Evolutionary conservation across 805 yeast species (phyloP).

Genomic region (Candida ipomoeae): DNA sequence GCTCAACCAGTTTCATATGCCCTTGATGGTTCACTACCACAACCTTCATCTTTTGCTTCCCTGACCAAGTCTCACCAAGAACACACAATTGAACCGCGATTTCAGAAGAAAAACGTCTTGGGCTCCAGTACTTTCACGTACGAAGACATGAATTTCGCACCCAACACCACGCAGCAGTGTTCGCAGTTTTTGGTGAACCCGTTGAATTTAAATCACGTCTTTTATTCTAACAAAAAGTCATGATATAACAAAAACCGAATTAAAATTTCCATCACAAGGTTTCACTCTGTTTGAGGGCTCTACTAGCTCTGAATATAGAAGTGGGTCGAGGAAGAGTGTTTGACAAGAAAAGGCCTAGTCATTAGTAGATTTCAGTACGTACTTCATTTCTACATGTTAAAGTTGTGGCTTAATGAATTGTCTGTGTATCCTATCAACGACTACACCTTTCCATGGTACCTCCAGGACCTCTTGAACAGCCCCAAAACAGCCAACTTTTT

Average conservation of each 20-base stretch:
- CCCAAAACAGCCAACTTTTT: conserved; percentile 58
- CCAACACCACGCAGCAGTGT: conserved; percentile 71
- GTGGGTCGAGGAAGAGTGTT: too few species aligned
- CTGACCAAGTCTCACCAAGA: conserved; percentile 82
- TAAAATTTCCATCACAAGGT: conserved; percentile 58
- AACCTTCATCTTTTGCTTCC: conserved; percentile 59
- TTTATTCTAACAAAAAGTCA: conserved; percentile 18
- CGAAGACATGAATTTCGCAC: conserved; percentile 26
- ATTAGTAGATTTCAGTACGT: too few species aligned
- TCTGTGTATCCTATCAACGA: background rate
- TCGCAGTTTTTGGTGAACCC: conserved; percentile 69
- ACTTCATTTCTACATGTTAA: too few species aligned
- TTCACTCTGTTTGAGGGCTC: conserved; percentile 33
- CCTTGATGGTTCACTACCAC: conserved; percentile 66
- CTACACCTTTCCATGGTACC: conserved; percentile 21
- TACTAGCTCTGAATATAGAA: too few species aligned
- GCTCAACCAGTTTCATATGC: conserved; percentile 58
- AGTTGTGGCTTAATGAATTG: too few species aligned
- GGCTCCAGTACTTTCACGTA: conserved; percentile 15
- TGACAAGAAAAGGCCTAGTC: too few species aligned
- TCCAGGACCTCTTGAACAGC: conserved; percentile 44
- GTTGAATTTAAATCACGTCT: conserved; percentile 45
- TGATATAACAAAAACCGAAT: conserved; percentile 60
- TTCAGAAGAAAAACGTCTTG: conserved; percentile 50
- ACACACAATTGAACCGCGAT: conserved; percentile 75